Evolutionary conservation across 2,329 filamentous ascomycete species (phyloP).

Genomic region (Epichloe gansuensis): DNA sequence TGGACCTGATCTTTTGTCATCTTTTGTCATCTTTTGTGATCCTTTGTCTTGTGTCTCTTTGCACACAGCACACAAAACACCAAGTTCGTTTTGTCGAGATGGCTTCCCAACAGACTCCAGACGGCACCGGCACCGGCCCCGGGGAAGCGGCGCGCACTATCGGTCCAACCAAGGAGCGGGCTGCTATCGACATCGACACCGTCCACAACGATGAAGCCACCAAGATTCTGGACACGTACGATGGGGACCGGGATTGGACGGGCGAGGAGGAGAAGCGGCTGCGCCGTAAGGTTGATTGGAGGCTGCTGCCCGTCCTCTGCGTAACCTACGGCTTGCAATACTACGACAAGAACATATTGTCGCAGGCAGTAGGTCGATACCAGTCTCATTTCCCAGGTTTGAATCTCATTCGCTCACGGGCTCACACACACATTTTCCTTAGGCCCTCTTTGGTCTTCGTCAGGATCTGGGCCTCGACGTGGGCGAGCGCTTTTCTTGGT

Average conservation of each 20-base stretch:
- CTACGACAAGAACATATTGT: constrained; percentile 9
- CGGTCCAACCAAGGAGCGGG: neutral
- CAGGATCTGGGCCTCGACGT: constrained; percentile 3
- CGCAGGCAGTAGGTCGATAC: constrained; percentile 4
- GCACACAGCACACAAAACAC: neutral
- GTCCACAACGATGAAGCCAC: neutral
- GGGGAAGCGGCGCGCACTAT: neutral
- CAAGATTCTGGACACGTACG: neutral
- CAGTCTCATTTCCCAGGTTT: neutral
- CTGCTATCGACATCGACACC: neutral
- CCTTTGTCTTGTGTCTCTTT: neutral
- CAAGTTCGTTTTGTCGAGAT: neutral
- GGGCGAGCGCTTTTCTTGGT: constrained; percentile 5
- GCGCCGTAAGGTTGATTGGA: constrained; percentile 21
- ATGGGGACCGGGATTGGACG: neutral
- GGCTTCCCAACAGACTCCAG: neutral
- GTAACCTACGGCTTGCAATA: constrained; percentile 7
- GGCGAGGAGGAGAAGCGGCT: neutral
- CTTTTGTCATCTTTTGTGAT: too few species aligned
- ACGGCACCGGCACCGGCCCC: neutral
- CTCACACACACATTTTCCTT: neutral
- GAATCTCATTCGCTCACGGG: neutral
- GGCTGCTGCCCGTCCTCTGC: constrained; percentile 9
- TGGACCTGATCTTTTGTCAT: too few species aligned
- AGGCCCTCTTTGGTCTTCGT: constrained; percentile 5